Base-by-base conservation (phyloP, 306 rosid species). In the Glycine soja region DNA sequence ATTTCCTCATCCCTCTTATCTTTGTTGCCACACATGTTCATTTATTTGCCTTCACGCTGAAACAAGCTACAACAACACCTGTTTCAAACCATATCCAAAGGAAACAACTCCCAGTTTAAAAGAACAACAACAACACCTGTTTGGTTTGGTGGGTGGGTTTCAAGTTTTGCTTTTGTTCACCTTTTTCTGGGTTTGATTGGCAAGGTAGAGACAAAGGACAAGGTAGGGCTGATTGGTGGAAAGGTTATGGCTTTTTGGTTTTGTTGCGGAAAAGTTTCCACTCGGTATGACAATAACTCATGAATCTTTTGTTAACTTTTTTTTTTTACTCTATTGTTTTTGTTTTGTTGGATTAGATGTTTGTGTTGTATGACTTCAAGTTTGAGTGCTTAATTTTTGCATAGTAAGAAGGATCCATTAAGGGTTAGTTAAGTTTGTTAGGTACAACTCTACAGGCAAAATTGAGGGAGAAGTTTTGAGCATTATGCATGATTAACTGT, bases 161-260 rank as follows among this genome's bases (percentile, higher is more conserved):
- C 75, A 85, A 85, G 71, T 70, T 80, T 47, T 42, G 54, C 74
- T 61, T 84, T 80, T 76, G 32, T 61, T 75, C 62, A 42, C 42
- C 43, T 66, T 24, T 70, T 66, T 80, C 78, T 61, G 32, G 18
- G 80, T 24, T 82, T 86, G 68, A 45, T 53, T 78, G 6, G 38
- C 45, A 42, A 58, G 8, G 14, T 24, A 53, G 79, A 62, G 40
- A 68, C 14, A 76, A 13, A 59, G 53, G 14, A 76, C 38, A 48
- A 54, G 80, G 74, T 71, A 78, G 86, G 77, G 52, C 71, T 86
- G 68, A 36, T 85, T 71, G 78, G 77, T 63, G 15, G 61, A 65
- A 77, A 51, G 80, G 81, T 19, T 74, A 93, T 93, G 94, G 94
- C 84, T 83, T 82, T 89, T 74, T 43, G 65, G 80, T 84, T 88